Evolutionary conservation across 2,329 filamentous ascomycete species (phyloP).

Genomic region (Epicoccum nigrum): DNA sequence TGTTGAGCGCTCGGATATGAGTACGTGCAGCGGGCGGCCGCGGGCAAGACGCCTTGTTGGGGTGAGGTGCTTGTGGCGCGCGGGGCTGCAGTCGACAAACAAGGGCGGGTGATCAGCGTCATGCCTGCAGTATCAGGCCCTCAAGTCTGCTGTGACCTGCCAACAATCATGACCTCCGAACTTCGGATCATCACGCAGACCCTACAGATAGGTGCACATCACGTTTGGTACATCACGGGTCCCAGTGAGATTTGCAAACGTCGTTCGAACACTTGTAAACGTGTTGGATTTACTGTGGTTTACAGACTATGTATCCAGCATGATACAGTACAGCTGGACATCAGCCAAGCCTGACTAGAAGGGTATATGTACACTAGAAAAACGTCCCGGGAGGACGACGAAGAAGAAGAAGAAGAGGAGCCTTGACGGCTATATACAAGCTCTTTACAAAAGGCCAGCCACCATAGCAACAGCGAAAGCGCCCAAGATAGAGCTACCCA

Average conservation of each 20-base stretch:
- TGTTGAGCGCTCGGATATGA: constrained; percentile 42
- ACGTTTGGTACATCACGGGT: neutral
- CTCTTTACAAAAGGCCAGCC: constrained; percentile 30
- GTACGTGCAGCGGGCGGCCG: constrained; percentile 28
- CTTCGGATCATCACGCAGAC: no score
- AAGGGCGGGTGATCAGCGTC: constrained; percentile 6
- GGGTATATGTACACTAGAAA: constrained; percentile 23
- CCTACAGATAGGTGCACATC: no score
- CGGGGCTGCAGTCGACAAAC: constrained; percentile 11
- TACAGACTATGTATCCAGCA: constrained; percentile 19
- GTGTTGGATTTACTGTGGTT: constrained; percentile 4
- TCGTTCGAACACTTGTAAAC: neutral
- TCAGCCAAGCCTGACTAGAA: constrained; percentile 15
- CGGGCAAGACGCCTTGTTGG: constrained; percentile 3
- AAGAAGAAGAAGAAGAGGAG: constrained; percentile 10
- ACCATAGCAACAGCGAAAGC: constrained; percentile 27
- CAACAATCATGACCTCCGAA: neutral
- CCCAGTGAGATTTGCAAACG: neutral
- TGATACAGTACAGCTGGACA: constrained; percentile 9
- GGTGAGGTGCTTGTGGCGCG: constrained; percentile 9
- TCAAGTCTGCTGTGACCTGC: neutral
- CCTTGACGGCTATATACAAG: no score
- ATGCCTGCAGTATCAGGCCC: neutral
- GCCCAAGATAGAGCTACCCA: constrained; percentile 26
- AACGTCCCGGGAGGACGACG: constrained; percentile 7